phyloP scores from a whole-genome alignment of 2,329 filamentous ascomycete genomes.

The Colletotrichum chlorophyti region DNA sequence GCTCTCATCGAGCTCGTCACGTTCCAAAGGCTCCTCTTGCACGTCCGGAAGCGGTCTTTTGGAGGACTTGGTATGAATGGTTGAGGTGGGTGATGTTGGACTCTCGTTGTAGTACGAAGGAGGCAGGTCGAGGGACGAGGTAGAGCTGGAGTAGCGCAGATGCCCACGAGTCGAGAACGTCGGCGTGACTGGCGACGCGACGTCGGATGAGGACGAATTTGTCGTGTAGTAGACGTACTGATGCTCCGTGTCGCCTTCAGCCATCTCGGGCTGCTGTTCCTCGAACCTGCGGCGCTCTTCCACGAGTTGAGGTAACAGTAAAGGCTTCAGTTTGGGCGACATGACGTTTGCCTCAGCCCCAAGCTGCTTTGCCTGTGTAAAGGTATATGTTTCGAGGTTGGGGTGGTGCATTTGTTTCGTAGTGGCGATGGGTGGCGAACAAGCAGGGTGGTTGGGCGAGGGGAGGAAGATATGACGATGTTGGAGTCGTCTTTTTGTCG shows the following conservation, averaged over 20 bases:
- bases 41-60: constrained; percentile 81
- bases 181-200: constrained; percentile 74
- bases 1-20: constrained; percentile 60
- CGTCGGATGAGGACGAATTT: constrained; percentile 69
- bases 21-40: constrained; percentile 80
- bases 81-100: constrained; percentile 58
- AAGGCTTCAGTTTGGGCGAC: constrained; percentile 58
- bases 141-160: constrained; percentile 74
- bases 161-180: constrained; percentile 72
- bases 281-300: constrained; percentile 55
- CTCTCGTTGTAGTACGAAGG: constrained; percentile 53
- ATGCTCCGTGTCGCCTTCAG: constrained; percentile 42
- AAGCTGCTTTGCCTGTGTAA: background rate
- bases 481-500: background rate
- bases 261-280: constrained; percentile 33
- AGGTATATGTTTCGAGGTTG: too few relatives aligned
- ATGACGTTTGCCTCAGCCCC: constrained; percentile 37
- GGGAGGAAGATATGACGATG: constrained; percentile 6
- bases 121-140: constrained; percentile 76
- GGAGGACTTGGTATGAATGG: constrained; percentile 53
- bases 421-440: constrained; percentile 2
- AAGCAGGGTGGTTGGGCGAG: constrained; percentile 1
- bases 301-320: constrained; percentile 61
- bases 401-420: background rate
- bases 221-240: constrained; percentile 51